Percentiles rank a stretch among this genome's conserved stretches.
phyloP scores from a whole-genome alignment of 2,329 filamentous ascomycete genomes.

The Arthroderma uncinatum region DNA sequence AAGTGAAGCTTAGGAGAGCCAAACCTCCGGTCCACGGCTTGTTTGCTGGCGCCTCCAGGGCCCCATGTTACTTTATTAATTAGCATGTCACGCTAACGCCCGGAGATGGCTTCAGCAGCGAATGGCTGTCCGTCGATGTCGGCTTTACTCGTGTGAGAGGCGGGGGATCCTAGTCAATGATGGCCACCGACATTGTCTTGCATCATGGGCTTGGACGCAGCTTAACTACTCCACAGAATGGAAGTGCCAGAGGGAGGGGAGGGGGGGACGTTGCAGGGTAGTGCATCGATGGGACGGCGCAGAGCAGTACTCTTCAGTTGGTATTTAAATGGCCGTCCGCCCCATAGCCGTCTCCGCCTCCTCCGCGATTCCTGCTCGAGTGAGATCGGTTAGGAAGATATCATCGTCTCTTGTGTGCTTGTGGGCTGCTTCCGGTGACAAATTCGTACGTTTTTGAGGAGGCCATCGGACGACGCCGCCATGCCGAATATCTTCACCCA shows the following conservation, averaged over 20 bases:
- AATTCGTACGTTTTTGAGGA: no score
- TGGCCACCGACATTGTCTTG: background rate
- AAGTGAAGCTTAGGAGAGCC: background rate
- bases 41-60: background rate
- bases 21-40: background rate
- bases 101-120: background rate
- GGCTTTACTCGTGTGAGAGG: background rate
- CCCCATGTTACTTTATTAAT: background rate
- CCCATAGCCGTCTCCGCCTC: background rate
- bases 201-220: background rate
- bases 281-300: background rate
- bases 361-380: background rate
- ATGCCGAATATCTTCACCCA: slow-evolving; percentile 56
- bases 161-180: background rate
- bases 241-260: background rate
- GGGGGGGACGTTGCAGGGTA: background rate
- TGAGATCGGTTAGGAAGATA: background rate
- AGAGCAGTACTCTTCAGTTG: background rate
- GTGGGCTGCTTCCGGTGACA: no score
- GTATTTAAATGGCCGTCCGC: background rate
- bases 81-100: background rate
- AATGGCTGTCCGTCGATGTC: background rate
- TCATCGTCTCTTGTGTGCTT: no score
- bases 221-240: background rate
- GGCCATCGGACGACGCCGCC: slow-evolving; percentile 25